phyloP scores from a whole-genome alignment of 345 rosid genomes.

The Theobroma cacao region DNA sequence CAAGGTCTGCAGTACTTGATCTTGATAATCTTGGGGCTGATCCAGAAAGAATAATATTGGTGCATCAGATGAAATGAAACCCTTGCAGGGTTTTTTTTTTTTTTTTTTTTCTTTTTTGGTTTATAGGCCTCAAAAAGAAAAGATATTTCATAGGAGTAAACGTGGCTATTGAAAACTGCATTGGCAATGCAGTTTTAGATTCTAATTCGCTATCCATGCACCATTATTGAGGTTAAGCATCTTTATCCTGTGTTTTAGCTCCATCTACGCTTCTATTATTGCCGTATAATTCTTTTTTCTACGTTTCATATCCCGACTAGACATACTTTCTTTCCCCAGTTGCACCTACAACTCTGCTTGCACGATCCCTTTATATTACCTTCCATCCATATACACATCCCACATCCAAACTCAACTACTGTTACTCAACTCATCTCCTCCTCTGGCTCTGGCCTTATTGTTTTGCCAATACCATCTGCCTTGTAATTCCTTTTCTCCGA shows the following conservation, averaged over 20 bases:
- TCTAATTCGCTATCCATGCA: conserved; percentile 44
- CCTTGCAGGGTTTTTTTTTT: neutral
- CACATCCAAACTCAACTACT: conserved; percentile 6
- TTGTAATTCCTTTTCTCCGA: neutral
- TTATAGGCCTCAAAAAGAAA: neutral
- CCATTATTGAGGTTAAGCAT: conserved; percentile 63
- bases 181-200: conserved; percentile 27
- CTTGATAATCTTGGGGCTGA: neutral
- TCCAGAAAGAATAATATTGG: neutral
- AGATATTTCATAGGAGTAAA: conserved; percentile 10
- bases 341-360: conserved; percentile 28
- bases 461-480: neutral
- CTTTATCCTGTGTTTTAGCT: conserved; percentile 42
- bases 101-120: no score
- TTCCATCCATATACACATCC: conserved; percentile 3
- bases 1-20: neutral
- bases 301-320: conserved; percentile 29
- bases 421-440: conserved; percentile 7
- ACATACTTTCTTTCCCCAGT: conserved; percentile 38
- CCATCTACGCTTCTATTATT: conserved; percentile 46
- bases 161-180: conserved; percentile 22
- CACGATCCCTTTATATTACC: conserved; percentile 27
- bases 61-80: neutral
- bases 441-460: neutral
- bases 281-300: conserved; percentile 33